Evolutionary conservation across 345 rosid genomes (phyloP), one percentile per base, ranked within the genome.

Genomic region (Hevea brasiliensis): DNA sequence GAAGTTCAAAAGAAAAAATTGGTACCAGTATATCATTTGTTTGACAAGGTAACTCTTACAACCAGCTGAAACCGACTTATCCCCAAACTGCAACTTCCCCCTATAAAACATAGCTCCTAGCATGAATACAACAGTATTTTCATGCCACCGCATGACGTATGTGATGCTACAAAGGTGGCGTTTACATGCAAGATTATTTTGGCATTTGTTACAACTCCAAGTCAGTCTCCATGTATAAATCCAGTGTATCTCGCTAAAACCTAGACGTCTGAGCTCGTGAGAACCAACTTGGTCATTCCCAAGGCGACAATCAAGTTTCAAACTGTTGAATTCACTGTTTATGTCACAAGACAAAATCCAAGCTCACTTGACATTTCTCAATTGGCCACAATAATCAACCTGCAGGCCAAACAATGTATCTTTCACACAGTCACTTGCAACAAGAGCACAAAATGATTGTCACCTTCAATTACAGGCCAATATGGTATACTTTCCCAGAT

Each of bases 121-220:
- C 74, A 47, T 54, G 63, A 61, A 58, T 45, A 70, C 68, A 61
- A 44, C 41, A 21, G 63, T 72, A 73, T 29, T 76, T 61, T 61
- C 59, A 29, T 41, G 56, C 71, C 76, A 68, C 62, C 72, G 21
- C n/a, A 47, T 48, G 12, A 68, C 48, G 23, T 53, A 66, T 54
- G 60, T 35, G 55, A 76, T 65, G 67, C 72, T 59, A 57, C 65
- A 42, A 8, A 35, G 59, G 42, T 63, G 29, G 69, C 58, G 37
- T 65, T 68, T 20, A 45, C 72, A 80, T 59, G 65, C 73, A 62
- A 51, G 74, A 42, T 80, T 73, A 73, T 78, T 79, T 35, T 56
- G 13, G 29, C 1, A 65, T 59, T 60, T 65, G 61, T 14, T 65
- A 54, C 74, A 54, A 61, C 18, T 82, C 62, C 68, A 54, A 60